Percentiles rank a stretch among this genome's conserved stretches.
Evolutionary conservation across 2,329 filamentous ascomycete genomes (phyloP).

Genomic region (Diplodia mutila): DNA sequence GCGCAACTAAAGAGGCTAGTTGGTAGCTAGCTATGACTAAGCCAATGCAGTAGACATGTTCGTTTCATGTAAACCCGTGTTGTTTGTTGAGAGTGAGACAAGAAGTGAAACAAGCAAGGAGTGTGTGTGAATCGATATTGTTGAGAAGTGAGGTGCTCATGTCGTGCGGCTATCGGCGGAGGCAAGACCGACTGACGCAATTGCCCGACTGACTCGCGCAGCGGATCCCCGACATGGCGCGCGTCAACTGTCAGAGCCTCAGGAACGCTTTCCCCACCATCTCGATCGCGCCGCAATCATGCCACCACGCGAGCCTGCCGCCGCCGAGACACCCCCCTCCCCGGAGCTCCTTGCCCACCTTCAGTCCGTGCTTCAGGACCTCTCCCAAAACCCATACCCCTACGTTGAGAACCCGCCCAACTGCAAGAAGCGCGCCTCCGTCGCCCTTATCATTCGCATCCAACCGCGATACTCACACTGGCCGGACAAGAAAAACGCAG

Average conservation of each 20-base stretch:
- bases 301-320: slow-evolving; percentile 20
- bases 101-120: not conserved
- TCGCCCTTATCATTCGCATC: slow-evolving; percentile 66
- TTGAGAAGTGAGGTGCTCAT: not conserved
- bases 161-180: not conserved
- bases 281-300: slow-evolving; percentile 10
- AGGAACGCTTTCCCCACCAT: slow-evolving; percentile 7
- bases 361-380: slow-evolving; percentile 47
- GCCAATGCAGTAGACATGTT: not conserved
- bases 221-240: not conserved
- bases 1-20: not conserved
- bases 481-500: slow-evolving; percentile 37
- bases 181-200: slow-evolving; percentile 1
- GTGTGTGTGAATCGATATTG: too few species aligned
- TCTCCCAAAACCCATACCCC: slow-evolving; percentile 53
- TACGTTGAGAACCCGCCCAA: slow-evolving; percentile 53
- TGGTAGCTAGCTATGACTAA: not conserved
- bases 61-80: not conserved
- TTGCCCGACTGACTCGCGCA: slow-evolving; percentile 5
- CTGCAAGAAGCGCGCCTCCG: slow-evolving; percentile 65
- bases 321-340: slow-evolving; percentile 15
- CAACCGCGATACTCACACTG: slow-evolving; percentile 61
- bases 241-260: slow-evolving; percentile 1
- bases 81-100: not conserved
- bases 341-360: slow-evolving; percentile 44